Percentiles rank a stretch among this genome's conserved stretches.
Evolutionary conservation across 441 rosid species (phyloP).

Genomic region (Jatropha podagrica): DNA sequence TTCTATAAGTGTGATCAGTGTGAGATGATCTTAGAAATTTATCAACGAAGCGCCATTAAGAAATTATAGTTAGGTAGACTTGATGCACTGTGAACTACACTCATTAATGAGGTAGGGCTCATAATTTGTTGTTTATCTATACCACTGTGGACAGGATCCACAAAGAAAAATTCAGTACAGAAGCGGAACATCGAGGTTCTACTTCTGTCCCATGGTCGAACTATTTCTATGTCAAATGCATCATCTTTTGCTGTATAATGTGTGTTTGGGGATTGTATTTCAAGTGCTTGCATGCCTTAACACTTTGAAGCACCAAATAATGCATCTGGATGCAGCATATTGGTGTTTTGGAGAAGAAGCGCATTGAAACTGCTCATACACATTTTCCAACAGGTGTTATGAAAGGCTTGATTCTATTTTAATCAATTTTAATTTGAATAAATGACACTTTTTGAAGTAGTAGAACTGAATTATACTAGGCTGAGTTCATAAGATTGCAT

Average conservation of each 20-base stretch:
- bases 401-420: neutral
- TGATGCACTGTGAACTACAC: neutral
- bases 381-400: neutral
- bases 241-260: neutral
- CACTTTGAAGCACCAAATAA: neutral
- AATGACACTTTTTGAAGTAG: neutral
- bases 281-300: neutral
- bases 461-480: no score
- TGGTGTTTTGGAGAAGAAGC: neutral
- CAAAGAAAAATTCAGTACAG: neutral
- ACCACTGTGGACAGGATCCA: neutral
- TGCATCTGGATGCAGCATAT: neutral
- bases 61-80: neutral
- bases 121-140: neutral
- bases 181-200: neutral
- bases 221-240: neutral
- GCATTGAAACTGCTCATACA: no score
- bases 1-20: neutral
- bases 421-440: neutral
- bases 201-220: neutral
- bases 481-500: neutral
- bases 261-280: neutral
- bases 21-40: neutral
- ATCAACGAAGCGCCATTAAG: neutral
- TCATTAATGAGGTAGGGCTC: conserved; percentile 1